These are phyloP conservation scores for Microsporum canis DNA, from an alignment of 2,329 filamentous ascomycete species.

Conservation along the genomic window DNA sequence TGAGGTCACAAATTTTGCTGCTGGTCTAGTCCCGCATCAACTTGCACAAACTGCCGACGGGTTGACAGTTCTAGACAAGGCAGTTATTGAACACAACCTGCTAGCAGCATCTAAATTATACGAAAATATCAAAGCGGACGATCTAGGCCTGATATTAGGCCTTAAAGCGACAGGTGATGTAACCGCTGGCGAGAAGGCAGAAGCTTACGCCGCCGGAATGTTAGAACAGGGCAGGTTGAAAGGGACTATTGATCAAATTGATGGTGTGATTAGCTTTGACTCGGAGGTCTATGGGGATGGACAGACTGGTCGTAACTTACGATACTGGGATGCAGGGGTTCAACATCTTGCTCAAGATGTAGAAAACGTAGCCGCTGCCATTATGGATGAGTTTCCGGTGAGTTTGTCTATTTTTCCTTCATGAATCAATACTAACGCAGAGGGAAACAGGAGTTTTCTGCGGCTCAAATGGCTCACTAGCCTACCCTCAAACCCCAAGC, in stretches of 20 bases:
- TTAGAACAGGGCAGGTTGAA: constrained; percentile 84
- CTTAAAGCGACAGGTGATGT: constrained; percentile 44
- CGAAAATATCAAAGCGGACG: constrained; percentile 63
- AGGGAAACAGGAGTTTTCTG: constrained; percentile 14
- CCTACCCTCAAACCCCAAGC: neutral
- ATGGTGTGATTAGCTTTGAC: constrained; percentile 77
- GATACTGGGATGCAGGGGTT: constrained; percentile 82
- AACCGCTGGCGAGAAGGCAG: constrained; percentile 58
- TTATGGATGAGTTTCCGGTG: constrained; percentile 71
- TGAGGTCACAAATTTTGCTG: constrained; percentile 80
- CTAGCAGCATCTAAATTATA: constrained; percentile 72
- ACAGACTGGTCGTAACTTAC: constrained; percentile 57
- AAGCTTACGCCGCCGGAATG: constrained; percentile 88
- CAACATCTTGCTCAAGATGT: constrained; percentile 79
- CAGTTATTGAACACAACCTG: constrained; percentile 92
- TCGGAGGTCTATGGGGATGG: constrained; percentile 55
- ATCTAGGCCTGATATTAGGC: constrained; percentile 65
- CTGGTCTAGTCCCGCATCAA: constrained; percentile 73
- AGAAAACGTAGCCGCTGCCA: constrained; percentile 68
- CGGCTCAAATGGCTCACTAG: constrained; percentile 27
- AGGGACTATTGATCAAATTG: constrained; percentile 90
- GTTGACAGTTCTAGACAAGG: constrained; percentile 81
- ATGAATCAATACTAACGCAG: neutral
- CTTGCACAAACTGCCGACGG: constrained; percentile 82
- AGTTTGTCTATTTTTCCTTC: constrained; percentile 19